A percentile compares a stretch with the other conserved stretches of the same genome.
Evolutionary conservation across 2,329 filamentous ascomycete genomes (phyloP).

Genomic region (Pyrenochaeta sp.): DNA sequence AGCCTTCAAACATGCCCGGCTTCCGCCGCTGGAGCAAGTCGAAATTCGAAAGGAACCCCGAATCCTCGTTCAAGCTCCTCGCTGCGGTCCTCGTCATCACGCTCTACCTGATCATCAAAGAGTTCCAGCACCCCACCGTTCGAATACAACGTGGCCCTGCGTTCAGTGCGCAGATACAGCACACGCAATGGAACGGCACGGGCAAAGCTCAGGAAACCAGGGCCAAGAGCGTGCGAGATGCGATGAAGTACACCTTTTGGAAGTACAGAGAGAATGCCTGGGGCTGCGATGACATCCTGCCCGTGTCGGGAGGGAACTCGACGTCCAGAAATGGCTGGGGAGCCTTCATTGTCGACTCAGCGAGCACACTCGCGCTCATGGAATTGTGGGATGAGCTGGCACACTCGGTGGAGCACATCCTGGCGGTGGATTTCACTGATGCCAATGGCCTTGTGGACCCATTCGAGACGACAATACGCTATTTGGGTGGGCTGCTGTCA

Average conservation of each 20-base stretch:
- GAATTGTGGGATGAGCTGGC: conserved; percentile 54
- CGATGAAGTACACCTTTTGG: conserved; percentile 53
- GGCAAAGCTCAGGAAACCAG: conserved; percentile 45
- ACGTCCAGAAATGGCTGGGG: conserved; percentile 54
- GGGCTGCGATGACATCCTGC: conserved; percentile 52
- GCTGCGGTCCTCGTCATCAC: conserved; percentile 50
- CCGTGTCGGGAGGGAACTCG: conserved; percentile 47
- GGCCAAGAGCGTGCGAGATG: conserved; percentile 45
- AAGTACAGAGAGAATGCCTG: conserved; percentile 51
- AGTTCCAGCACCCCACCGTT: conserved; percentile 44
- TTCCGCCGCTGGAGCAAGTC: conserved; percentile 49
- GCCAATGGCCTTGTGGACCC: conserved; percentile 50
- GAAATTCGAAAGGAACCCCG: conserved; percentile 50
- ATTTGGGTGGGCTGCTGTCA: conserved; percentile 51
- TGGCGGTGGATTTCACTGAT: conserved; percentile 48
- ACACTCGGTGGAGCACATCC: conserved; percentile 49
- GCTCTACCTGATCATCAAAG: conserved; percentile 51
- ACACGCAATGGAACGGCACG: conserved; percentile 45
- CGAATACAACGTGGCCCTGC: conserved; percentile 18
- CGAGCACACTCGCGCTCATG: conserved; percentile 53
- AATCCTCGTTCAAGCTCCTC: conserved; percentile 53
- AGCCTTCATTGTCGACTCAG: conserved; percentile 53
- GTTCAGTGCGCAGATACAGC: conserved; percentile 44
- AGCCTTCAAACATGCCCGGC: conserved; percentile 38
- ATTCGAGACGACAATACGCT: conserved; percentile 54